Base-by-base conservation (phyloP, 108 stramenopile species). In the Nitzschia sp. region DNA sequence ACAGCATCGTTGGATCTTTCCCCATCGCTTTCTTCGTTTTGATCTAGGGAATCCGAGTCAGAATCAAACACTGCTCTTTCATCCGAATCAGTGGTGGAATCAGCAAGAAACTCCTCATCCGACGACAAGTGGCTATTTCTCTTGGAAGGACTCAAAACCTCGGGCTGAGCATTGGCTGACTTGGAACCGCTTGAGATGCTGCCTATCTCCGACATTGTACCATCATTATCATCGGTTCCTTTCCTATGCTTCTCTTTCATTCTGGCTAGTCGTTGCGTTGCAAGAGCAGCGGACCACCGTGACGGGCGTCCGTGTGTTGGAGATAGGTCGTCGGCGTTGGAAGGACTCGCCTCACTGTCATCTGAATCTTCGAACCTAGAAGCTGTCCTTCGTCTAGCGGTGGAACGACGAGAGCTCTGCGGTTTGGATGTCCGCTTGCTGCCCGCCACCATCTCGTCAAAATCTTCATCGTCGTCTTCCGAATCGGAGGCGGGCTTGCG, bases 401-500 rank as follows among this genome's bases (percentile, higher is more conserved):
- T 15, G 14, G 55, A 22, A 1, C 5, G 17, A 20, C 74, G 46
- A 48, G n/a, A 15, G n/a, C 46, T 48, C 17, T 3, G 17, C n/a
- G 3, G 14, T 5, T 48, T 48, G 46, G 46, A 6, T 3, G 46
- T 17, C 46, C 17, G n/a, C 6, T 48, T 48, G 46, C n/a, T 17
- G 6, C 71, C 34, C 29, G 71, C 70, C 57, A 70, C 78, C 21
- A 76, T 73, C 0, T 41, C 50, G 25, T 60, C 70, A 25, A 53
- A 56, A 48, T 79, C 80, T 53, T 75, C 71, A 29, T 64, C 77
- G 26, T 71, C 71, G 15, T 70, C 72, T 29, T 78, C 75, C 11
- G 51, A 72, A 43, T 78, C 69, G 14, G 76, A 72, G 60, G 50
- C 42, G 20, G 29, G 56, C 43, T 59, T 53, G 10, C 79, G 72